Percentiles rank a stretch among this genome's conserved stretches.
Conservation (phyloP, 257 asterid genomes). For the Coffea eugenioides region DNA sequence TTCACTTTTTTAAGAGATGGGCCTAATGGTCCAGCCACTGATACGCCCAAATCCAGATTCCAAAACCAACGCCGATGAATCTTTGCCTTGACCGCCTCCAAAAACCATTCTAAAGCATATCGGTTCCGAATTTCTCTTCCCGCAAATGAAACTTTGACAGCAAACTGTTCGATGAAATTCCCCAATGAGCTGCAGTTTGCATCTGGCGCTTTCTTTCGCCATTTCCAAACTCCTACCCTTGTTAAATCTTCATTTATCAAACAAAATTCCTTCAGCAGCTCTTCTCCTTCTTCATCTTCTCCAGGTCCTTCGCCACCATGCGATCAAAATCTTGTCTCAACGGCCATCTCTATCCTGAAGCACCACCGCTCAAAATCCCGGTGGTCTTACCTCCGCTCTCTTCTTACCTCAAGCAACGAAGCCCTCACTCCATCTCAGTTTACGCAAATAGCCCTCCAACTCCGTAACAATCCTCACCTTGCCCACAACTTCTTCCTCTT, state of each 20-base stretch:
- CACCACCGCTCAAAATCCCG: conserved; percentile 94
- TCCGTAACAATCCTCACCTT: conserved; percentile 72
- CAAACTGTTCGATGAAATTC: conserved; percentile 25
- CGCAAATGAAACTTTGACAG: neutral
- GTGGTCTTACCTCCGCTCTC: conserved; percentile 79
- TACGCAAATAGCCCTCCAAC: conserved; percentile 53
- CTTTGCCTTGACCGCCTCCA: neutral
- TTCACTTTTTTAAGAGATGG: too few relatives aligned
- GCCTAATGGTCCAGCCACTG: too few relatives aligned
- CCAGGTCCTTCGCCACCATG: neutral
- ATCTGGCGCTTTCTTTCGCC: conserved; percentile 30
- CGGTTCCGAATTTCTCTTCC: neutral
- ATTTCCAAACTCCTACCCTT: conserved; percentile 8
- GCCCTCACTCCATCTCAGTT: conserved; percentile 63
- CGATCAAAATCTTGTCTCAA: conserved; percentile 43
- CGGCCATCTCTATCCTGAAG: conserved; percentile 72
- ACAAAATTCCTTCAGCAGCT: conserved; percentile 17
- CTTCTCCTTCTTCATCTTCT: conserved; percentile 29
- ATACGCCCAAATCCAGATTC: neutral
- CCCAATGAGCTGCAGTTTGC: conserved; percentile 6
- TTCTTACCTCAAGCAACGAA: conserved; percentile 35
- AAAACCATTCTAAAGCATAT: neutral
- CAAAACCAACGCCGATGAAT: neutral
- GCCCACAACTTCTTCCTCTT: conserved; percentile 64
- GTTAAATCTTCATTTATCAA: conserved; percentile 3